These are phyloP conservation scores for Naematelia encephala DNA, from an alignment of 768 basidiomycete species.

Conservation along the genomic window DNA sequence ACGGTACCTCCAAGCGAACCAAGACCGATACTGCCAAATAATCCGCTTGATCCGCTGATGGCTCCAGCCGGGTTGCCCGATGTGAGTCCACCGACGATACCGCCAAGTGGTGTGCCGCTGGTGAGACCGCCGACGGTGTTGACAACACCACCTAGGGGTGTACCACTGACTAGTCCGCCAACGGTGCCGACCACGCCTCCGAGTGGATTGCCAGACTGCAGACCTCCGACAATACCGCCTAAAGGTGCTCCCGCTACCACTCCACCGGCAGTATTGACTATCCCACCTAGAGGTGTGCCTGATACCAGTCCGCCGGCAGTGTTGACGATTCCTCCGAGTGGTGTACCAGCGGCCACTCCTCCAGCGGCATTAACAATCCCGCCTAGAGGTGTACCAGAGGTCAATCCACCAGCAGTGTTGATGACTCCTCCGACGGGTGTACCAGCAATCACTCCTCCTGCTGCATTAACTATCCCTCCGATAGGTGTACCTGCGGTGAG, in stretches of 20 bases:
- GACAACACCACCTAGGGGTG: slow-evolving; percentile 4
- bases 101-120: slow-evolving; percentile 11
- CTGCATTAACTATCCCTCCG: slow-evolving; percentile 6
- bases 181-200: slow-evolving; percentile 13
- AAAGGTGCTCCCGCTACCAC: slow-evolving; percentile 9
- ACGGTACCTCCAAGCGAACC: neutral
- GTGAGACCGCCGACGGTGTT: slow-evolving; percentile 12
- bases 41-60: neutral
- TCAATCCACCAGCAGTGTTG: neutral
- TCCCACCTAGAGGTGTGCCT: slow-evolving; percentile 1
- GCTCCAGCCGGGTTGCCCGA: neutral
- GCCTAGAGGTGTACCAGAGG: slow-evolving; percentile 2
- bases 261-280: slow-evolving; percentile 4
- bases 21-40: neutral
- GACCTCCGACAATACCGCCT: slow-evolving; percentile 14
- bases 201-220: slow-evolving; percentile 14
- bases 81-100: slow-evolving; percentile 8
- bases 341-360: slow-evolving; percentile 6
- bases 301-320: neutral
- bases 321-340: slow-evolving; percentile 10
- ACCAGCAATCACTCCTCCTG: neutral
- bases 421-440: neutral
- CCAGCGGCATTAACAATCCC: slow-evolving; percentile 4
- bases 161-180: slow-evolving; percentile 11
- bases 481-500: neutral